Evolutionary conservation across 768 basidiomycete genomes (phyloP).

Genomic region (Kondoa malvinella): DNA sequence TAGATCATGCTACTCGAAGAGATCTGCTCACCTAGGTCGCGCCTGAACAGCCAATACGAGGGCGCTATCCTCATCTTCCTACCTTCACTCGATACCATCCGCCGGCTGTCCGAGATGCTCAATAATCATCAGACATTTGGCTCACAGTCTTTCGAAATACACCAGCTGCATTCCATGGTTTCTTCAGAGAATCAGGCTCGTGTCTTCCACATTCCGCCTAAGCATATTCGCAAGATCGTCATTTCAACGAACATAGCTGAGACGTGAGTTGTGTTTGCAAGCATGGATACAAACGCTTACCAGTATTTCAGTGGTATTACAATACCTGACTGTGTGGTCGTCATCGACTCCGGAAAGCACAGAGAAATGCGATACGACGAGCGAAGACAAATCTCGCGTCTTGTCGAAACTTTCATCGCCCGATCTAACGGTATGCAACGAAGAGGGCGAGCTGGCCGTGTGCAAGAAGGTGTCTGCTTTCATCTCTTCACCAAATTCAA

Average conservation of each 20-base stretch:
- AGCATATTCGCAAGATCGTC: slow-evolving; percentile 75
- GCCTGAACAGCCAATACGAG: slow-evolving; percentile 39
- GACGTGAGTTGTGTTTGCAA: slow-evolving; percentile 30
- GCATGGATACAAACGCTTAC: background rate
- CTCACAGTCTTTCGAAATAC: slow-evolving; percentile 50
- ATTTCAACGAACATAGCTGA: slow-evolving; percentile 69
- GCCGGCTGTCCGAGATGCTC: slow-evolving; percentile 65
- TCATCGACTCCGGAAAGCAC: slow-evolving; percentile 50
- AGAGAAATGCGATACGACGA: slow-evolving; percentile 55
- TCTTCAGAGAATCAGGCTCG: slow-evolving; percentile 63
- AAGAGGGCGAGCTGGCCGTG: slow-evolving; percentile 79
- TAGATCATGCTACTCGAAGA: slow-evolving; percentile 54
- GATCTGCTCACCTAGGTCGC: slow-evolving; percentile 48
- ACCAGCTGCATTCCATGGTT: slow-evolving; percentile 79
- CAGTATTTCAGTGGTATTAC: slow-evolving; percentile 54
- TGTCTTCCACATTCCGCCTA: slow-evolving; percentile 42
- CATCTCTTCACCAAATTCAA: slow-evolving; percentile 82
- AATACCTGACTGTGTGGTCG: slow-evolving; percentile 92
- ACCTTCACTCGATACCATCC: slow-evolving; percentile 86
- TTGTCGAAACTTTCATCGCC: slow-evolving; percentile 81
- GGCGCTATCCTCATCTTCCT: slow-evolving; percentile 76
- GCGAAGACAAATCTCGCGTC: slow-evolving; percentile 80
- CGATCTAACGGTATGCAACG: slow-evolving; percentile 37
- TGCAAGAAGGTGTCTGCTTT: slow-evolving; percentile 74
- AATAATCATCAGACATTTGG: slow-evolving; percentile 59